Evolutionary conservation across 2,329 filamentous ascomycete genomes (phyloP).

Genomic region (Neospermospora avenae): DNA sequence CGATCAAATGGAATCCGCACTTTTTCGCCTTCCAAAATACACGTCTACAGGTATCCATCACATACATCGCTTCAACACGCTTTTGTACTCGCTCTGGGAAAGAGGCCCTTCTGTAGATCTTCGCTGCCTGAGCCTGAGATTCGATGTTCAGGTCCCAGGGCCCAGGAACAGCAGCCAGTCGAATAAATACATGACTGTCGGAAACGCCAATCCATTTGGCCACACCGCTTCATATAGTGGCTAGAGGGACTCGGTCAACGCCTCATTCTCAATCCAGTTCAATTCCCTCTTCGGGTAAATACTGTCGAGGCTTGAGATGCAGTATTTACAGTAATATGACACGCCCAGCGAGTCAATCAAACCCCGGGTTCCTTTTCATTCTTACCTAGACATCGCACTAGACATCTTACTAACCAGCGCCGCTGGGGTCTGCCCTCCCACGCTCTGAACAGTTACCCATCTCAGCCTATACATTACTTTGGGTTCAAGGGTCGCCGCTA

Average conservation of each 20-base stretch:
- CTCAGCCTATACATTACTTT: too few species aligned
- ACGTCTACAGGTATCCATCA: not conserved
- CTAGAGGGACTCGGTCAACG: not conserved
- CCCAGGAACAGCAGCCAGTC: not conserved
- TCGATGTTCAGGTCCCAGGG: not conserved
- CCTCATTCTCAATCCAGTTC: not conserved
- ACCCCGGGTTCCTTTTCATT: not conserved
- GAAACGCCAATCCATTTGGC: not conserved
- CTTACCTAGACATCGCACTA: too few species aligned
- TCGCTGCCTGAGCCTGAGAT: not conserved
- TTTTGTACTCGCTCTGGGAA: not conserved
- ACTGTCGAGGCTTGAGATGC: not conserved
- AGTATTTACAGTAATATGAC: constrained; percentile 1
- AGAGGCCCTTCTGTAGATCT: not conserved
- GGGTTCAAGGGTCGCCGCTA: constrained; percentile 1
- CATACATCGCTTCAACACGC: not conserved
- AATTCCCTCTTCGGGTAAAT: constrained; percentile 1
- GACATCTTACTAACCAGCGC: not conserved
- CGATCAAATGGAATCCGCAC: too few species aligned
- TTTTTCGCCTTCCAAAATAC: not conserved
- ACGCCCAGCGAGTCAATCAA: not conserved
- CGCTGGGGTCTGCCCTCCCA: constrained; percentile 3
- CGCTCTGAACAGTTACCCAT: too few species aligned
- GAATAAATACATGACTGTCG: too few species aligned
- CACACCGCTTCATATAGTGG: not conserved